phyloP scores from a whole-genome alignment of 2,329 filamentous ascomycete genomes.

The Colletotrichum eleusines region DNA sequence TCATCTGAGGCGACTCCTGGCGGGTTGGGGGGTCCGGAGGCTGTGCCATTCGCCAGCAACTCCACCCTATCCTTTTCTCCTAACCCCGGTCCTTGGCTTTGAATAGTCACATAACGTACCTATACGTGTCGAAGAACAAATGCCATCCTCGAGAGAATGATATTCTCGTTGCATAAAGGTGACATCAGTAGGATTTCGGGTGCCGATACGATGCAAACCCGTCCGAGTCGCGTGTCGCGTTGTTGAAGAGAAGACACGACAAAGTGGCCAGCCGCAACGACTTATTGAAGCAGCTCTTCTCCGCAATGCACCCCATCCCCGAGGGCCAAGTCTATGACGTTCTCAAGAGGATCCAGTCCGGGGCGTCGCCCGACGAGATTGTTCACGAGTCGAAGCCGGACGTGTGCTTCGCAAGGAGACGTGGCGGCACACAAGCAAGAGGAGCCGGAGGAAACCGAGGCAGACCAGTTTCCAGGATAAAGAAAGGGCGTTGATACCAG shows the following conservation, averaged over 20 bases:
- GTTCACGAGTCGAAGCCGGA: slow-evolving; percentile 9
- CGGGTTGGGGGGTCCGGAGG: not conserved
- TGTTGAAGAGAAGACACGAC: slow-evolving; percentile 22
- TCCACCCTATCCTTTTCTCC: too few relatives aligned
- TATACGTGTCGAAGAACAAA: not conserved
- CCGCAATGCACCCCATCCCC: slow-evolving; percentile 21
- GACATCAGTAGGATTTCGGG: slow-evolving; percentile 47
- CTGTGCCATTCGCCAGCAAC: too few relatives aligned
- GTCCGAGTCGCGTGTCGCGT: slow-evolving; percentile 22
- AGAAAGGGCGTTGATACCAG: not conserved
- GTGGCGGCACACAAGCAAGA: not conserved
- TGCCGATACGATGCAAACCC: slow-evolving; percentile 54
- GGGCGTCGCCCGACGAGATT: slow-evolving; percentile 11
- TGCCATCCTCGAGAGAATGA: not conserved
- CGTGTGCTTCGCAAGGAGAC: not conserved
- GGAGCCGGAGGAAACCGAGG: not conserved
- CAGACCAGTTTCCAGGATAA: not conserved
- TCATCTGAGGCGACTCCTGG: too few relatives aligned
- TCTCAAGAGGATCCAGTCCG: slow-evolving; percentile 14
- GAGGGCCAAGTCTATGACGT: slow-evolving; percentile 12
- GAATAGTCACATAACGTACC: not conserved
- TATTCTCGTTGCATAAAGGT: not conserved
- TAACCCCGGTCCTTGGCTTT: not conserved
- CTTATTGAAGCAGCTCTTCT: slow-evolving; percentile 8
- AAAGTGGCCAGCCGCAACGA: slow-evolving; percentile 17